Evolutionary conservation across 805 yeast species (phyloP).

Genomic region (Torulaspora gathmanii): DNA sequence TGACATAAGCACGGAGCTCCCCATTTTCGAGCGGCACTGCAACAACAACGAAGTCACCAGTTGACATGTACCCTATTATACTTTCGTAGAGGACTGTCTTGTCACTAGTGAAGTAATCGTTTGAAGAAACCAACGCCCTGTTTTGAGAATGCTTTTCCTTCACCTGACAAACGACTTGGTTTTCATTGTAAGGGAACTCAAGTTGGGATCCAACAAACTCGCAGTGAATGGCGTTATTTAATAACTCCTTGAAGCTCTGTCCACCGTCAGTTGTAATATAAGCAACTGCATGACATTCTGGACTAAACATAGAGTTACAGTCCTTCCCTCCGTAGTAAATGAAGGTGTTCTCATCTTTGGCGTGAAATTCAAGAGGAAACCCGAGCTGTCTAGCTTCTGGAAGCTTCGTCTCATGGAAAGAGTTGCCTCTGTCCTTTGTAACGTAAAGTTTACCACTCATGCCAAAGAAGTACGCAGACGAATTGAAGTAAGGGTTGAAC

Average conservation of each 20-base stretch:
- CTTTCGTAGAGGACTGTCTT: slow-evolving; percentile 45
- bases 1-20: slow-evolving; percentile 62
- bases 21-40: slow-evolving; percentile 53
- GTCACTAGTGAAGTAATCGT: slow-evolving; percentile 46
- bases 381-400: slow-evolving; percentile 47
- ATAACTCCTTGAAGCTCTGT: slow-evolving; percentile 48
- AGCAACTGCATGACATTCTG: slow-evolving; percentile 54
- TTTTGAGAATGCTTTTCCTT: slow-evolving; percentile 34
- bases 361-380: slow-evolving; percentile 57
- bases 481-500: slow-evolving; percentile 48
- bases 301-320: slow-evolving; percentile 45
- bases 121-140: slow-evolving; percentile 43
- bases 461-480: slow-evolving; percentile 41
- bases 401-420: slow-evolving; percentile 44
- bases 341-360: slow-evolving; percentile 49
- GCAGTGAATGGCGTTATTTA: slow-evolving; percentile 55
- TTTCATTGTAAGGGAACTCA: slow-evolving; percentile 40
- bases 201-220: slow-evolving; percentile 58
- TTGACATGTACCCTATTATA: slow-evolving; percentile 68
- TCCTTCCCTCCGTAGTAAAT: slow-evolving; percentile 64
- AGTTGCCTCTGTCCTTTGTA: slow-evolving; percentile 64
- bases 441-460: slow-evolving; percentile 46
- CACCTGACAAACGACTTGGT: slow-evolving; percentile 63
- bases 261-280: slow-evolving; percentile 69
- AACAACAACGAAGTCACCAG: slow-evolving; percentile 67